Conservation (phyloP, 805 yeast genomes). For the Citeromyces nyonsensis region DNA sequence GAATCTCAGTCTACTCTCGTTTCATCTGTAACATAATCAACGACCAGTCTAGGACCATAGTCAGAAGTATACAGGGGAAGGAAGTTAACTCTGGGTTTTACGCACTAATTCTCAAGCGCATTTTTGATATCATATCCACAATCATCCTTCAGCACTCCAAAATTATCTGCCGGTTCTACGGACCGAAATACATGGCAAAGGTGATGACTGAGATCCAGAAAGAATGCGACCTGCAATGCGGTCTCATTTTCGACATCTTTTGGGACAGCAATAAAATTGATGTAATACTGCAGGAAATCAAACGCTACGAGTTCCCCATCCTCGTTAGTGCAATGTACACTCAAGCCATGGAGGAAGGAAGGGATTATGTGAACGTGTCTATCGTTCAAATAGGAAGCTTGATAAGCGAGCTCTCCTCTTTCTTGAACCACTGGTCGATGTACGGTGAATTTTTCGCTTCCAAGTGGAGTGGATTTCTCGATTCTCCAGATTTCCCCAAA, state of each 20-base stretch:
- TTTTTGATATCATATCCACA: constrained; percentile 73
- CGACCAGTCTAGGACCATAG: constrained; percentile 56
- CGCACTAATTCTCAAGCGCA: constrained; percentile 42
- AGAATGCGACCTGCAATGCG: constrained; percentile 89
- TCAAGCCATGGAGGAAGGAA: constrained; percentile 11
- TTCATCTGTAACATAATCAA: constrained; percentile 80
- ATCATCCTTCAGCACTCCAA: constrained; percentile 80
- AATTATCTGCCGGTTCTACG: constrained; percentile 63
- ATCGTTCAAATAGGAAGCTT: constrained; percentile 54
- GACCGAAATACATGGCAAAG: constrained; percentile 39
- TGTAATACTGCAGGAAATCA: constrained; percentile 36
- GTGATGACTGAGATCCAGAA: constrained; percentile 65
- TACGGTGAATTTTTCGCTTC: constrained; percentile 59
- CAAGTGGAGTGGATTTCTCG: constrained; percentile 39
- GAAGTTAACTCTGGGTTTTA: constrained; percentile 30
- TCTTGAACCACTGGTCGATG: constrained; percentile 77
- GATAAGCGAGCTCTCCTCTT: constrained; percentile 54
- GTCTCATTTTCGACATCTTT: constrained; percentile 75
- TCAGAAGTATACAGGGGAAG: constrained; percentile 25
- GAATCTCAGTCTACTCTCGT: constrained; percentile 68
- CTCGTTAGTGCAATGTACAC: constrained; percentile 16
- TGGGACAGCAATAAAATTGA: constrained; percentile 56
- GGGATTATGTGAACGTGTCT: constrained; percentile 17
- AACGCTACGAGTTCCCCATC: constrained; percentile 34
- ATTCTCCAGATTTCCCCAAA: constrained; percentile 22